These are phyloP conservation scores for Symbiodinium natans DNA, from an alignment of 73 alveolate species.

Conservation along the genomic window DNA sequence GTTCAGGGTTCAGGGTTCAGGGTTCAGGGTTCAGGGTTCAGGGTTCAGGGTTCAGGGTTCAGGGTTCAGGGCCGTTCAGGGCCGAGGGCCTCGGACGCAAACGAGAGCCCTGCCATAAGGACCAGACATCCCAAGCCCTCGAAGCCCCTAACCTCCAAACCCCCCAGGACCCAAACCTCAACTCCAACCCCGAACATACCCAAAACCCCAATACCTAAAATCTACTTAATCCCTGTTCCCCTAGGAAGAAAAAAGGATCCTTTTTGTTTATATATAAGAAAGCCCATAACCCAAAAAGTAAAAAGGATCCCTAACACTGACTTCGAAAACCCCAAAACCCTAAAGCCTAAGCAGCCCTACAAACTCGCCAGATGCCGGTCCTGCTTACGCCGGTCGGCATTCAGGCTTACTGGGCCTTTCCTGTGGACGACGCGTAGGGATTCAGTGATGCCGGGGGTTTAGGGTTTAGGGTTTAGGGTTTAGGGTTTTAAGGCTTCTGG, in stretches of 20 bases:
- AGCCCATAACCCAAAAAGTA: no score
- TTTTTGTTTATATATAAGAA: no score
- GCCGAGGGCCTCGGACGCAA: no score
- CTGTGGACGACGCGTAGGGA: conserved; percentile 8
- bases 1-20: no score
- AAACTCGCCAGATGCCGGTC: not conserved
- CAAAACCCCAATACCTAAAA: not conserved
- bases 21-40: no score
- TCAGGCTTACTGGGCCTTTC: conserved; percentile 79
- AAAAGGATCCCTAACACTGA: no score
- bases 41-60: no score
- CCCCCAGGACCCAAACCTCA: not conserved
- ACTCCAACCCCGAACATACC: not conserved
- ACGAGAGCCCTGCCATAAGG: not conserved
- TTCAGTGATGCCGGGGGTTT: no score
- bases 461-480: not conserved
- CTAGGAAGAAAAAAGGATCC: no score
- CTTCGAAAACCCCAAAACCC: not conserved
- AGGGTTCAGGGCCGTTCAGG: no score
- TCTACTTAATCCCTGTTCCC: no score
- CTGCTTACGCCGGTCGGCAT: conserved; percentile 86
- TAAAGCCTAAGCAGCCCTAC: not conserved
- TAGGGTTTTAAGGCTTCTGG: not conserved
- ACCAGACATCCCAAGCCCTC: not conserved
- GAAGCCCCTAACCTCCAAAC: not conserved